Evolutionary conservation across 2,329 filamentous ascomycete genomes (phyloP), one percentile per base, ranked within the genome.

Genomic region (Monosporascus sp.): DNA sequence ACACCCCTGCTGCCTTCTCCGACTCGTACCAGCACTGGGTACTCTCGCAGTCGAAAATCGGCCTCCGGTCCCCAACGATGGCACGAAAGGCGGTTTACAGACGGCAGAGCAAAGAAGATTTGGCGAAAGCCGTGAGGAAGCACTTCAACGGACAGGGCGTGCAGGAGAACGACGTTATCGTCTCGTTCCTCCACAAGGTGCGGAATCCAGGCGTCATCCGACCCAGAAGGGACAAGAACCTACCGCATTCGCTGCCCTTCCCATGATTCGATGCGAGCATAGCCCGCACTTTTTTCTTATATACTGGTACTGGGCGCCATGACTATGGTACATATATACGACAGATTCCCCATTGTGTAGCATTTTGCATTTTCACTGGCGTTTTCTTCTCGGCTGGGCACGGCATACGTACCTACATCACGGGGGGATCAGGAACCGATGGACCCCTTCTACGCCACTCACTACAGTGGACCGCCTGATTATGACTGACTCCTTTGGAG

Each of bases 131-230:
- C 2, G 87, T 92, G 48, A 79, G 89, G 59, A 92, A 91, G 68
- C 88, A 94, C 71, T 94, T 94, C 74, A 94, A 94, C 66, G 84
- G 83, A 37, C 78, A 89, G 59, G 87, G 87, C 17, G 82, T 93
- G 41, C 86, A 85, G 59, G 90, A 95, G 74, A 91, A 86, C 66
- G 89, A 94, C 63, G 86, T 91, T 59, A 87, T 94, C 53, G 87
- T 92, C 53, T 87, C 89, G 59, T 84, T 91, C 66, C 76, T 91
- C 56, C 89, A 90, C 76, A 88, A 85, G 65, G 79, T 89, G 31
- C 78, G 79, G 65, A 80, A 78, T 59, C 77, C 84, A 56, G 80
- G 81, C 20, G 60, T 72, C 2, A 58, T 61, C 72, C 73, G 66
- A 65, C 62, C 62, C 20, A 60, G 57, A 31, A 68, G 63, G 55